phyloP scores from a whole-genome alignment of 768 basidiomycete genomes.

The Tephrocybe sp. region DNA sequence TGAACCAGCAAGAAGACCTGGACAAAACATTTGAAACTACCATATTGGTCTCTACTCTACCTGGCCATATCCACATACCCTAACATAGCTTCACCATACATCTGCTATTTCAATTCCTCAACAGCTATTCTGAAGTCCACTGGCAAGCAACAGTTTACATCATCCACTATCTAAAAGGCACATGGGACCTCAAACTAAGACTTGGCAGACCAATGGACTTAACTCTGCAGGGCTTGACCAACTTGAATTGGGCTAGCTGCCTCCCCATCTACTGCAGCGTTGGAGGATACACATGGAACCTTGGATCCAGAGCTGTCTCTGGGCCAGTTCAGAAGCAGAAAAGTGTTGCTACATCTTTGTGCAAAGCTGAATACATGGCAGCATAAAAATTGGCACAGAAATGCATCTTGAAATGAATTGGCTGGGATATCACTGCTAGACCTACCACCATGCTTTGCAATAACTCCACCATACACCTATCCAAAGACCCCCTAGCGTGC shows the following conservation, averaged over 20 bases:
- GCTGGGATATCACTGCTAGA: neutral
- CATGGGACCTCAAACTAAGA: neutral
- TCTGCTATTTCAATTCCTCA: no score
- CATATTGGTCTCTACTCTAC: no score
- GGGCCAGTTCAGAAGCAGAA: constrained; percentile 6
- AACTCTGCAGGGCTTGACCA: neutral
- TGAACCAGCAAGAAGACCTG: no score
- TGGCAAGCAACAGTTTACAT: constrained; percentile 4
- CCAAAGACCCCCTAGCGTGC: neutral
- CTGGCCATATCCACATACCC: no score
- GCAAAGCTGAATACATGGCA: constrained; percentile 12
- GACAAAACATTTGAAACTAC: no score
- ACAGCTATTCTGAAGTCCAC: neutral
- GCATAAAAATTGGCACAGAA: neutral
- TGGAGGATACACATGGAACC: neutral
- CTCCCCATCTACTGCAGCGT: neutral
- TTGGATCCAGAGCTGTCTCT: neutral
- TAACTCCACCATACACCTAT: neutral
- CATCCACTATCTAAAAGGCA: constrained; percentile 2
- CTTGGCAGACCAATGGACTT: neutral
- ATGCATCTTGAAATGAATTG: neutral
- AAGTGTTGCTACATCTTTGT: constrained; percentile 2
- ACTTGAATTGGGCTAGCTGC: constrained; percentile 7
- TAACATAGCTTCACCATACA: no score
- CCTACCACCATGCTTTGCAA: neutral